These are phyloP conservation scores for Cladosporium sp. DNA, from an alignment of 2,329 filamentous ascomycete species.

Conservation along the genomic window DNA sequence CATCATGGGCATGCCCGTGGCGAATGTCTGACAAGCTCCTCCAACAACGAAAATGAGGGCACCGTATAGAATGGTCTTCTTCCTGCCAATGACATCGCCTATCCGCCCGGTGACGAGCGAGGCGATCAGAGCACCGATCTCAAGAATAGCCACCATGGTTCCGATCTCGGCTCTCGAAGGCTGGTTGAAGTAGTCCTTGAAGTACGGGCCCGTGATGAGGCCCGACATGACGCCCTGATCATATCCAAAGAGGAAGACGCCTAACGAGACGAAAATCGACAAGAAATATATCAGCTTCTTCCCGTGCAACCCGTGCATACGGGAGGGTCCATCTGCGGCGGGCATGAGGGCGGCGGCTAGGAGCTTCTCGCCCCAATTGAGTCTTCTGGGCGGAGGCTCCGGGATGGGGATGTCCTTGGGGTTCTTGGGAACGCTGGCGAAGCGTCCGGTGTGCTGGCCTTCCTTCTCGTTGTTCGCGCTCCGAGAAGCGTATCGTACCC, in stretches of 20 bases:
- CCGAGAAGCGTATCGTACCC: slow-evolving; percentile 9
- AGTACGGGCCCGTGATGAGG: slow-evolving; percentile 66
- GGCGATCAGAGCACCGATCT: slow-evolving; percentile 85
- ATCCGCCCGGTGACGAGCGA: slow-evolving; percentile 81
- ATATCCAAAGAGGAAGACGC: slow-evolving; percentile 84
- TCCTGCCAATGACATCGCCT: slow-evolving; percentile 84
- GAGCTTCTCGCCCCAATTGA: slow-evolving; percentile 61
- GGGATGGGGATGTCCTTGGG: slow-evolving; percentile 78
- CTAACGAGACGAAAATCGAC: slow-evolving; percentile 45
- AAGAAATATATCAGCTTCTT: slow-evolving; percentile 78
- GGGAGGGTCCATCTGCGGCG: slow-evolving; percentile 56
- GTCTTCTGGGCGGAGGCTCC: slow-evolving; percentile 54
- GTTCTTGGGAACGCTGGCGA: slow-evolving; percentile 44
- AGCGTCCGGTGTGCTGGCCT: slow-evolving; percentile 23
- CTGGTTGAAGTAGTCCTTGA: slow-evolving; percentile 87
- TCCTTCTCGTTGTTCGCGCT: slow-evolving; percentile 35
- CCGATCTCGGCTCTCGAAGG: slow-evolving; percentile 82
- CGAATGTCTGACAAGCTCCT: slow-evolving; percentile 75
- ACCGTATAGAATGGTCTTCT: slow-evolving; percentile 87
- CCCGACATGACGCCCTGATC: slow-evolving; percentile 86
- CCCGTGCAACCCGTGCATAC: slow-evolving; percentile 87
- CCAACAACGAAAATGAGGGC: slow-evolving; percentile 81
- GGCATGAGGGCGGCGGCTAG: slow-evolving; percentile 81
- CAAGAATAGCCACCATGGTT: slow-evolving; percentile 95
- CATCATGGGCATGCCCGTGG: slow-evolving; percentile 86